phyloP scores from a whole-genome alignment of 371 early-diverging fungal species.

The Lichtheimia ornata region DNA sequence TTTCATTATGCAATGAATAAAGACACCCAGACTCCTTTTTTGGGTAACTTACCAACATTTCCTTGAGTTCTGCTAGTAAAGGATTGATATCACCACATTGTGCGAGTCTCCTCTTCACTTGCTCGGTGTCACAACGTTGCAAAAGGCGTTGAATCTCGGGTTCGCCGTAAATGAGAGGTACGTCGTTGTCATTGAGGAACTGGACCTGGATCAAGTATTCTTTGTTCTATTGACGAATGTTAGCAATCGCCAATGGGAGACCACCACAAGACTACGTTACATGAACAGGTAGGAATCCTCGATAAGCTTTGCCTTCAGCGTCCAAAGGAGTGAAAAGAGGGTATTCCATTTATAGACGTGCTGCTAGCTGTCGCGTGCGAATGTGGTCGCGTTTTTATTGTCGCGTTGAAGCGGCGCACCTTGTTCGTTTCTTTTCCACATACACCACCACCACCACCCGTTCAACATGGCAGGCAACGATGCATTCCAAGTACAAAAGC shows the following conservation, averaged over 20 bases:
- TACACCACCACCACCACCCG: not conserved
- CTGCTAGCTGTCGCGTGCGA: not conserved
- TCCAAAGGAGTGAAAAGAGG: conserved; percentile 41
- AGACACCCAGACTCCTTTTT: not conserved
- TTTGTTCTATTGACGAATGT: conserved; percentile 13
- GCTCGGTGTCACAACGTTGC: conserved; percentile 10
- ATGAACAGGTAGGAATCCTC: conserved; percentile 39
- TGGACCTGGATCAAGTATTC: conserved; percentile 32
- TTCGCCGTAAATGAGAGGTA: conserved; percentile 23
- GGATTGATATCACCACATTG: conserved; percentile 28
- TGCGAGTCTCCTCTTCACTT: conserved; percentile 12
- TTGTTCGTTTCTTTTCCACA: conserved; percentile 8
- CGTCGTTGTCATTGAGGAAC: conserved; percentile 7
- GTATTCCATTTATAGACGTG: conserved; percentile 20
- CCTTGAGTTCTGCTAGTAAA: conserved; percentile 40
- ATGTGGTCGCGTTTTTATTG: conserved; percentile 2
- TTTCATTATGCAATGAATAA: not conserved
- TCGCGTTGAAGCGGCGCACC: conserved; percentile 7
- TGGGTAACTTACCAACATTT: conserved; percentile 22
- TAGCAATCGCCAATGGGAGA: not conserved
- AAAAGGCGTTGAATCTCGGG: conserved; percentile 23
- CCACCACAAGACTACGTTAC: conserved; percentile 20
- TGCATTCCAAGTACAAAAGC: conserved; percentile 44
- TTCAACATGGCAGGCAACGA: conserved; percentile 25
- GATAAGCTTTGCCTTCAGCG: conserved; percentile 26